These are phyloP conservation scores for Phytopythium aichiense DNA, from an alignment of 352 stramenopile genomes.

Conservation along the genomic window DNA sequence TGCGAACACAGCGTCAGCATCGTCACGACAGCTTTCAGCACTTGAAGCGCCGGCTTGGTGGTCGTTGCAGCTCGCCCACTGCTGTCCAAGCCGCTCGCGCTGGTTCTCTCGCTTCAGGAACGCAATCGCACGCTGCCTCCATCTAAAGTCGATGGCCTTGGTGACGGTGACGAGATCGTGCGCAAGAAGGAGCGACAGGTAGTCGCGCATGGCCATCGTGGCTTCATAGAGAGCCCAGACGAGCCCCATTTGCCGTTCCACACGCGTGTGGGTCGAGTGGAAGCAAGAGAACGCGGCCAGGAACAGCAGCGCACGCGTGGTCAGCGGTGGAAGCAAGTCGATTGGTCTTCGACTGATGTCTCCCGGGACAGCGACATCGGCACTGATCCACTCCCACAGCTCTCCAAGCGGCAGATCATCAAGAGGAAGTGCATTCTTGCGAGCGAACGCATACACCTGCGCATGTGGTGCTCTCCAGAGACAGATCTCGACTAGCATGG, in stretches of 20 bases:
- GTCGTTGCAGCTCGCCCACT: not conserved
- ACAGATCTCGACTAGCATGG: constrained; percentile 22
- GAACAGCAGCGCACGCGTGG: constrained; percentile 23
- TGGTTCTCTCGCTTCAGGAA: constrained; percentile 16
- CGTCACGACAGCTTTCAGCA: not conserved
- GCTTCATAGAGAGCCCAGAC: constrained; percentile 31
- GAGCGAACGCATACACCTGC: constrained; percentile 24
- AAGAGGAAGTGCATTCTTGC: constrained; percentile 21
- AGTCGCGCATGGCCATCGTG: constrained; percentile 25
- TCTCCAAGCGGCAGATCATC: constrained; percentile 22
- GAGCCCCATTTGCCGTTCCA: constrained; percentile 19
- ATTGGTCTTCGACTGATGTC: constrained; percentile 13
- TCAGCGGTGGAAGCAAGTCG: constrained; percentile 29
- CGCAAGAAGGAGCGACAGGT: constrained; percentile 28
- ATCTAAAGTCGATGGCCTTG: constrained; percentile 5
- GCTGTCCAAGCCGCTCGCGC: constrained; percentile 10
- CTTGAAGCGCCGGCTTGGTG: not conserved
- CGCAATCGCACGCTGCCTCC: constrained; percentile 21
- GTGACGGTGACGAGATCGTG: constrained; percentile 22
- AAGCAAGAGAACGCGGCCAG: constrained; percentile 28
- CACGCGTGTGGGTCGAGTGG: constrained; percentile 21
- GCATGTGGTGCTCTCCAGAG: constrained; percentile 24
- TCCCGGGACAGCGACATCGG: constrained; percentile 1
- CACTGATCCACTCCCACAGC: constrained; percentile 25
- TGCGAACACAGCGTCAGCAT: constrained; percentile 19